Base-by-base conservation (phyloP, 192 early-diverging fungal species). In the Podila horticola region DNA sequence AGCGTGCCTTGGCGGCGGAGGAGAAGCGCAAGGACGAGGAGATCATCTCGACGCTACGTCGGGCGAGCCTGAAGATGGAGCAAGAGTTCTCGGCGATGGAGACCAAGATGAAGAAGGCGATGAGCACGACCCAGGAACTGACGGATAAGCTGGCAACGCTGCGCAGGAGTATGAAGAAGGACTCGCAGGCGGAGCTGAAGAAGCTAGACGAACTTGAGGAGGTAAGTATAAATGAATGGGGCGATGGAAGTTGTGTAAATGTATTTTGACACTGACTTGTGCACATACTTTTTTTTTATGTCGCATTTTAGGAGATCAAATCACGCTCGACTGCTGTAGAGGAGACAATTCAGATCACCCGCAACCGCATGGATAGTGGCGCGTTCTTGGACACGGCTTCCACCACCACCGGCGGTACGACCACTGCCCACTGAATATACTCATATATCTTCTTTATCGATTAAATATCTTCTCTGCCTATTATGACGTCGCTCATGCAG, bases 351-450 rank as follows among this genome's bases (percentile, higher is more conserved):
- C 57, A 58, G 68, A n/a, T 30, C 0, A 26, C 30, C 1, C 59
- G 69, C 19, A 22, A 12, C 20, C 45, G 69, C 15, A 28, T 71
- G 69, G 69, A 71, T 9, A 71, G 69, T 55, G 69, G 69, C 9
- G 69, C 69, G 1, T 71, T 62, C 22, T 62, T 71, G 69, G 69
- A 71, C 12, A 31, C 33, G 1, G 10, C 62, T 4, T 38, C 62
- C n/a, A 28, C 62, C 11, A 26, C 22, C 8, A 20, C 62, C 24
- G 20, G 9, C 11, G 34, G 34, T 36, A 10, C 34, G 34, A 36
- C 34, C 34, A 36, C 34, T 36, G 8, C 34, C 9, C 34, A 36
- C 34, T 36, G 11, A 36, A 4, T 36, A 34, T 34, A 34, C 11
- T 36, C 34, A 36, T 36, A 36, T 36, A 36, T 36, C 34, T 36